Conservation (phyloP, 805 yeast genomes). For the Torulaspora microellipsoides region DNA sequence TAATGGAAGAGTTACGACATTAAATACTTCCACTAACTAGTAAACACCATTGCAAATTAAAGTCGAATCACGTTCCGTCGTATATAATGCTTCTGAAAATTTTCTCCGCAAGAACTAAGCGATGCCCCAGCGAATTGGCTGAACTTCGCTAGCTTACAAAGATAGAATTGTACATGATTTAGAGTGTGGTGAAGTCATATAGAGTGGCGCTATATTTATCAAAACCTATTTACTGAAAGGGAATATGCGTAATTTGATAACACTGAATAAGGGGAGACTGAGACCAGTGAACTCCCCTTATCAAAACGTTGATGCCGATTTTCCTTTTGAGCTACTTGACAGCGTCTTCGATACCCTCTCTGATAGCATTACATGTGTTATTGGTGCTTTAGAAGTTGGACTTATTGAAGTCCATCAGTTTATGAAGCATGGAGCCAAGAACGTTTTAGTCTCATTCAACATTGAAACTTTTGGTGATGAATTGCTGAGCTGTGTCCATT, state of each 20-base stretch:
- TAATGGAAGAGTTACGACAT: conserved; percentile 5
- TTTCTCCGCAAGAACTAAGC: no score
- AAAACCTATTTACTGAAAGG: background rate
- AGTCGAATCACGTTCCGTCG: no score
- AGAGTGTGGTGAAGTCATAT: no score
- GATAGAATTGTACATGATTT: no score
- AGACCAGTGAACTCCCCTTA: conserved; percentile 20
- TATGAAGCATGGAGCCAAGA: conserved; percentile 55
- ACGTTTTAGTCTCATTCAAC: conserved; percentile 59
- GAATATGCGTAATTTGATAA: conserved; percentile 34
- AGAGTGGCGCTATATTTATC: background rate
- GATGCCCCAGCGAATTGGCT: no score
- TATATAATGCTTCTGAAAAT: no score
- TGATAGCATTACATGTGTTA: conserved; percentile 64
- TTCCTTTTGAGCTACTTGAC: conserved; percentile 22
- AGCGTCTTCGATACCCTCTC: conserved; percentile 64
- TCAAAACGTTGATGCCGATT: conserved; percentile 13
- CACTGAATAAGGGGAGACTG: conserved; percentile 32
- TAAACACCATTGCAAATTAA: no score
- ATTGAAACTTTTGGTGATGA: conserved; percentile 38
- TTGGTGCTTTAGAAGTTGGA: conserved; percentile 52
- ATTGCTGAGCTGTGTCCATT: conserved; percentile 57
- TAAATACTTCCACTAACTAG: no score
- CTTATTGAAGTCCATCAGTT: conserved; percentile 73
- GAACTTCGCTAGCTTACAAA: no score